Evolutionary conservation across 176 grass and related monocot genomes (phyloP).

Genomic region (bread wheat (Triticum aestivum)): IWGSC_CS_RefSeq_v2.1 NC_057801.1:557304764-557305263

Average conservation of each 20-base stretch:
- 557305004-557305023: conserved; percentile 18
- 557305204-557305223: no score
- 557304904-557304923: neutral
- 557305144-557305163: neutral
- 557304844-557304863: neutral
- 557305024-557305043: neutral
- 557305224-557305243: neutral
- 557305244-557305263: neutral
- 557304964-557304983: conserved; percentile 15
- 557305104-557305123: conserved; percentile 5
- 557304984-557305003: neutral
- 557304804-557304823: conserved; percentile 50
- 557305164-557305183: neutral
- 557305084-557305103: neutral
- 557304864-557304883: conserved; percentile 1
- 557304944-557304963: neutral
- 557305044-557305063: conserved; percentile 21
- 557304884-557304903: neutral
- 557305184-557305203: neutral
- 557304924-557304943: neutral
- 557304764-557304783: conserved; percentile 38
- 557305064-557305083: neutral
- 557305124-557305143: neutral
- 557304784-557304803: conserved; percentile 72
- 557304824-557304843: conserved; percentile 30